These are phyloP conservation scores for Nicotiana attenuata DNA, from an alignment of 257 asterid species.

Conservation along the genomic window DNA sequence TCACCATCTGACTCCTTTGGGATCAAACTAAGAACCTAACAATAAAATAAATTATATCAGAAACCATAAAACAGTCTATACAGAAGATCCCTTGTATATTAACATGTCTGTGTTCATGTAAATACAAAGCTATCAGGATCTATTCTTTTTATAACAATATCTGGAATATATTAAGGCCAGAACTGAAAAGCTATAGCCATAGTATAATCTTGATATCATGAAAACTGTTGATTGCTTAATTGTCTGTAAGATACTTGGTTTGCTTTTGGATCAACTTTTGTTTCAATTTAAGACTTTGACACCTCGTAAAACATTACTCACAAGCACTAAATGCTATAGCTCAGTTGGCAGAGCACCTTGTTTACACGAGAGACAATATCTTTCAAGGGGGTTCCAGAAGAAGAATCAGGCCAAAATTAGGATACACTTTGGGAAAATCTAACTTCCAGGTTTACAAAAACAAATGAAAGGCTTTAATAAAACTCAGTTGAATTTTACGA, in stretches of 20 bases:
- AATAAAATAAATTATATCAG: constrained; percentile 5
- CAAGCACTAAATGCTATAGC: not conserved
- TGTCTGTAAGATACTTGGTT: not conserved
- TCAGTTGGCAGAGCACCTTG: not conserved
- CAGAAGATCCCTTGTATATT: not conserved
- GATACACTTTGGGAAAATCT: not conserved
- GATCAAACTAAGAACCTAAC: constrained; percentile 68
- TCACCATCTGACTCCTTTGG: constrained; percentile 93
- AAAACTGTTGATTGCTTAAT: not conserved
- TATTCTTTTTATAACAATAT: not conserved
- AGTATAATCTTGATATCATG: not conserved
- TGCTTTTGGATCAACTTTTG: not conserved
- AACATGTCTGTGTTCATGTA: not conserved
- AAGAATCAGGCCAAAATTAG: not conserved
- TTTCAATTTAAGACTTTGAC: not conserved
- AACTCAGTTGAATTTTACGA: not conserved
- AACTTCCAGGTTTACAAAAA: not conserved
- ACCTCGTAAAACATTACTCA: not conserved
- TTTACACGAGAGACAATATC: not conserved
- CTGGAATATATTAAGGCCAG: not conserved
- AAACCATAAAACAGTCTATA: not conserved
- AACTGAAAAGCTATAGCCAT: not conserved
- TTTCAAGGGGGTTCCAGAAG: not conserved
- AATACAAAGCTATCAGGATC: not conserved
- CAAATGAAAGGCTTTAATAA: not conserved